phyloP scores from a whole-genome alignment of 495 filamentous ascomycete species.

The Penicillium diatomitis region DNA sequence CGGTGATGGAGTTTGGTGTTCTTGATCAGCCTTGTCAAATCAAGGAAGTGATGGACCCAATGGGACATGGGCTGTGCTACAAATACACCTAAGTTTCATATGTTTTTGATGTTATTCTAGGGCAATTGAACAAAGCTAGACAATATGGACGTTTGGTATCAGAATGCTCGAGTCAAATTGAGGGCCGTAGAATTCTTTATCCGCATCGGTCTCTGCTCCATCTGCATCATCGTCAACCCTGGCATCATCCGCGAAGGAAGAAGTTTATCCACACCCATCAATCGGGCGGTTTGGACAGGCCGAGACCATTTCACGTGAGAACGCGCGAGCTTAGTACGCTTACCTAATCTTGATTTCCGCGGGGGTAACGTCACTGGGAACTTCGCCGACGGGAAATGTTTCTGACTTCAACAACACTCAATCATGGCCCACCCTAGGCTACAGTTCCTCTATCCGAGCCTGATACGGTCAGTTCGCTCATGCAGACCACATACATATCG shows the following conservation, averaged over 20 bases:
- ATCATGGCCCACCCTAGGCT: slow-evolving; percentile 60
- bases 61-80: slow-evolving; percentile 14
- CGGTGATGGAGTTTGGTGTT: slow-evolving; percentile 21
- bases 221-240: too few relatives aligned
- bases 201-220: too few relatives aligned
- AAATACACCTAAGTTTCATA: slow-evolving; percentile 6
- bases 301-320: too few relatives aligned
- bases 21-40: slow-evolving; percentile 15
- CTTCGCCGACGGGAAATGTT: slow-evolving; percentile 16
- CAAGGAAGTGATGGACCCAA: slow-evolving; percentile 18
- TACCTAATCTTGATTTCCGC: slow-evolving; percentile 23
- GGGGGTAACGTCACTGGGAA: slow-evolving; percentile 23
- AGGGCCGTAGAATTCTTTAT: too few relatives aligned
- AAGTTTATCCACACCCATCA: too few relatives aligned
- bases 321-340: neutral
- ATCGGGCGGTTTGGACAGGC: too few relatives aligned
- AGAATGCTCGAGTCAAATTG: too few relatives aligned
- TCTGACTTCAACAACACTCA: slow-evolving; percentile 6
- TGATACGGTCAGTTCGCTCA: slow-evolving; percentile 40
- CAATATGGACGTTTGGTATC: too few relatives aligned
- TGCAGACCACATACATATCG: slow-evolving; percentile 28
- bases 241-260: too few relatives aligned
- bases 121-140: neutral
- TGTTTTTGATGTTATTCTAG: neutral
- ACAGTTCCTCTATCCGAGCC: slow-evolving; percentile 66